Base-by-base conservation (phyloP, 2,329 filamentous ascomycete species). In the Harringtonia lauricola region DNA sequence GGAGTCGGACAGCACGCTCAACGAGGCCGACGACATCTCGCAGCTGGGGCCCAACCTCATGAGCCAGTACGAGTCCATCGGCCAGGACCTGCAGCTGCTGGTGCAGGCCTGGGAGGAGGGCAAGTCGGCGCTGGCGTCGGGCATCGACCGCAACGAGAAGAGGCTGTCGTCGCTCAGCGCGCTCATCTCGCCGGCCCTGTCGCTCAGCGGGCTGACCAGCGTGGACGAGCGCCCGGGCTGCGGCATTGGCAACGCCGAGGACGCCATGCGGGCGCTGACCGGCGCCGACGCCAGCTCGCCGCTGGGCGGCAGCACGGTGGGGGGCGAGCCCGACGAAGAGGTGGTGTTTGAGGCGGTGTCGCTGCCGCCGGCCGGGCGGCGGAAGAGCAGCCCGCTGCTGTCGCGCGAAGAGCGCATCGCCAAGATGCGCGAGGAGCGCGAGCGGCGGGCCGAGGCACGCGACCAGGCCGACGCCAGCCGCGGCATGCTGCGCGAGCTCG, bases 331-430 rank as follows among this genome's bases (percentile, higher is more conserved):
- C 2, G 82, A 86, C 41, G 74, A 78, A 44, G 80, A 83, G 42
- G 85, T 94, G 56, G 76, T 98, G 1, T 96, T 95, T 49, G 92
- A 98, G 63, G 92, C 89, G 0, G 78, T 96, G 31, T 87, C 89
- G 2, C 68, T 86, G 46, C 83, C 83, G 3, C 68, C 78, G 13
- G 21, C 31, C 2, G 36, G 44, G 8, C 72, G 81, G 34, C 79
- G 83, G 47, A 74, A 81, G 51, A 83, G 78, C 54, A n/a, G n/a
- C n/a, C n/a, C n/a, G n/a, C 70, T 74, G 42, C 67, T 95, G 51
- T 86, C 84, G 1, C 71, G 90, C 55, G 89, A 95, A 55, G 88
- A 98, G 64, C 79, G 92, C 36, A 83, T 96, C 54, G 71, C 73
- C 36, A 90, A 84, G 62, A 88, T 95, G 69, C 83, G 84, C 54